Evolutionary conservation across 1,139 yeast species (phyloP).

Genomic region (Suhomyces taliae): DNA sequence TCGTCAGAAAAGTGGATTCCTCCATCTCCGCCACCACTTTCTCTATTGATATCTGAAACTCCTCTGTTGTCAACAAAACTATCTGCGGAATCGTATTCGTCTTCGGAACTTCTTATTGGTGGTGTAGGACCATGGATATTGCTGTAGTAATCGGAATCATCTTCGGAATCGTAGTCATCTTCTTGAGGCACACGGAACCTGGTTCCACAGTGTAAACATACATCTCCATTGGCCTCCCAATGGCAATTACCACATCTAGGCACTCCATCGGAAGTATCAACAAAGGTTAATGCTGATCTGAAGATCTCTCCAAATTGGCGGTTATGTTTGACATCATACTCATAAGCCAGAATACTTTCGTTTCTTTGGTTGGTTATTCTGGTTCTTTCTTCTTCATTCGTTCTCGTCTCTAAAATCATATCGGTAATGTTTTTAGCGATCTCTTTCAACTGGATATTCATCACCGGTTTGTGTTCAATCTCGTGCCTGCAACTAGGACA

Average conservation of each 20-base stretch:
- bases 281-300: constrained; percentile 47
- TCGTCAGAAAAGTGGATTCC: constrained; percentile 5
- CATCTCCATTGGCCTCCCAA: constrained; percentile 71
- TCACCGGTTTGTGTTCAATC: constrained; percentile 42
- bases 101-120: constrained; percentile 5
- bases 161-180: constrained; percentile 32
- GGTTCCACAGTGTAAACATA: constrained; percentile 57
- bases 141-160: constrained; percentile 24
- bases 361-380: constrained; percentile 23
- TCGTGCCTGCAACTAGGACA: constrained; percentile 59
- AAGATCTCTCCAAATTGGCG: constrained; percentile 52
- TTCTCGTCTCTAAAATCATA: constrained; percentile 26
- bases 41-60: constrained; percentile 15
- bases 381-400: constrained; percentile 20
- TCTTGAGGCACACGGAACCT: constrained; percentile 34
- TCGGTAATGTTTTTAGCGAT: constrained; percentile 33
- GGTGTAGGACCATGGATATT: neutral
- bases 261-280: constrained; percentile 74
- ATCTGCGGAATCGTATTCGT: constrained; percentile 24
- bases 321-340: constrained; percentile 35
- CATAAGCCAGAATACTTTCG: constrained; percentile 32
- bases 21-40: constrained; percentile 2
- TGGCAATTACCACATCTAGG: constrained; percentile 77
- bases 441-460: constrained; percentile 45
- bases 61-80: constrained; percentile 25